Evolutionary conservation across 306 rosid species (phyloP), one percentile per base, ranked within the genome.

Genomic region (Leucaena leucocephala): DNA sequence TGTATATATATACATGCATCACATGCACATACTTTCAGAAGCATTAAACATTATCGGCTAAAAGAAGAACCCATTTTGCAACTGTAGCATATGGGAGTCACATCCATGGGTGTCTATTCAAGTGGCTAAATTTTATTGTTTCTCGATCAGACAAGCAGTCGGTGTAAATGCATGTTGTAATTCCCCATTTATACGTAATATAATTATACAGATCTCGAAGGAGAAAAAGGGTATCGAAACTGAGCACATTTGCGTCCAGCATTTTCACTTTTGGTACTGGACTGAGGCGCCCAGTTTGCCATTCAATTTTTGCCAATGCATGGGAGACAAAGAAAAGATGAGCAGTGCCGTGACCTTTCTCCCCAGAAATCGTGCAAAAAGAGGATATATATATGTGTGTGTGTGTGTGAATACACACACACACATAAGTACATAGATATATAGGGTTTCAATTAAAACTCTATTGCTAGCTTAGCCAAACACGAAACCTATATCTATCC

Each of bases 401-500:
- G 6, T 50, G 8, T 49, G 7, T 15, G 3, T 48, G 7, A 5
- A 17, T 7, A 17, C 9, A 52, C 3, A 52, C 10, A 52, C 21
- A 52, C 0, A 16, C 7, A 50, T 17, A 52, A 0, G 7, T 2
- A 21, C 10, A 27, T 59, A 39, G 2, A 44, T 72, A 44, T 65
- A 33, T 50, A 58, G 64, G 62, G 3, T 58, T 80, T 79, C 64
- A 22, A 70, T 46, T 70, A 8, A 64, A 82, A 76, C 82, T 82
- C 72, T 81, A 81, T 82, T 67, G 72, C 72, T 67, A 67, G 90
- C 39, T 68, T 62, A 89, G 68, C 82, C 86, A 72, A 83, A 84
- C 89, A 93, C 89, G 96, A 85, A 89, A 90, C 85, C 92, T 83
- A 72, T 43, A 19, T 87, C 66, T 77, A 86, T 88, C 96, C 88